Evolutionary conservation across 2,329 filamentous ascomycete genomes (phyloP), one percentile per base, ranked within the genome.

Genomic region (Rugonectria rugulosa): DNA sequence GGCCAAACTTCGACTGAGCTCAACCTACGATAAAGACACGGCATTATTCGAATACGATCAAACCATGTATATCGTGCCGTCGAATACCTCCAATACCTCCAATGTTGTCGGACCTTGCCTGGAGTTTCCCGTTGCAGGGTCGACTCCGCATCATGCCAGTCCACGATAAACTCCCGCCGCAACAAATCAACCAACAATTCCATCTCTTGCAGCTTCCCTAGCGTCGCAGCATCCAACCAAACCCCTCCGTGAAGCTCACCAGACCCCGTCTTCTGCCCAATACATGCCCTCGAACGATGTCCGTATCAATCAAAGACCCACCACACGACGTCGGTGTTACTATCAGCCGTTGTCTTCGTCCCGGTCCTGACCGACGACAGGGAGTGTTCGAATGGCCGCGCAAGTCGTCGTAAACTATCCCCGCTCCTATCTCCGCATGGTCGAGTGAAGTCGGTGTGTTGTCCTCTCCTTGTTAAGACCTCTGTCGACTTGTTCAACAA

Each of bases 211-310:
- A 61, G 60, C 31, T 34, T 53, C 37, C 37, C 59, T 68, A 68
- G 66, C 62, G 68, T 66, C 55, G 38, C 44, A 26, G 50, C 47
- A 53, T 59, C 69, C 68, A 71, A 70, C 68, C 66, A 65, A 44
- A 66, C 20, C 20, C 62, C 47, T 49, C 42, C 58, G 53, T 60
- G 58, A 32, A 37, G 64, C 66, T 66, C 65, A 66, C 57, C 62
- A 57, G 64, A 60, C 59, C 63, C 61, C 42, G 32, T 54, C 57
- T 47, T 46, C 59, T 52, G 56, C 24, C 65, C 64, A 61, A 63
- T 55, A 50, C 57, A 64, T 58, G 59, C 53, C 57, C 57, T 59
- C 59, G 47, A 60, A 60, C 58, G 51, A 61, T 65, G 54, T 62
- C 52, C 54, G 43, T 41, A 55, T 58, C 58, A 45, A 50, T 52